Conservation (phyloP, 768 basidiomycete genomes). For the Xerocomellus chrysenteron region DNA sequence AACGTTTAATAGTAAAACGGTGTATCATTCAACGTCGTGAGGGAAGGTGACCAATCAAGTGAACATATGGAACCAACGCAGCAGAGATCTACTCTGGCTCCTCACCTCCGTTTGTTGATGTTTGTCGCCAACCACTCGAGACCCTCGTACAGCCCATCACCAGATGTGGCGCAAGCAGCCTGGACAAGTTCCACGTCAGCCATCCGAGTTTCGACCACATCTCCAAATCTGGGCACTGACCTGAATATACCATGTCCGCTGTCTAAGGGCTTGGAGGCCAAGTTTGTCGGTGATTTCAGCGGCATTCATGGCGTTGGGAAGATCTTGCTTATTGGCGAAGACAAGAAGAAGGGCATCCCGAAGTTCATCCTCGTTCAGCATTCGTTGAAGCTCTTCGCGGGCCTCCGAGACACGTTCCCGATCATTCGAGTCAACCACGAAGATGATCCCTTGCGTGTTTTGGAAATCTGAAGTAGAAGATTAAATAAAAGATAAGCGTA, state of each 20-base stretch:
- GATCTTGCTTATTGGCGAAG: constrained; percentile 99
- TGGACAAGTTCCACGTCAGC: constrained; percentile 35
- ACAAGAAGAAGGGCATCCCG: constrained; percentile 97
- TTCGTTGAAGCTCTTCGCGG: constrained; percentile 97
- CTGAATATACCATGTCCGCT: constrained; percentile 98
- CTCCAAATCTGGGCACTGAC: constrained; percentile 41
- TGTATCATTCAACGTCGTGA: constrained; percentile 57
- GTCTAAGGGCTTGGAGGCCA: constrained; percentile 94
- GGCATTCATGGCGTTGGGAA: constrained; percentile 99
- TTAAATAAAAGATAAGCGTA: constrained; percentile 13
- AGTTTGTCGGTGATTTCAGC: constrained; percentile 99
- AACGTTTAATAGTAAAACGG: constrained; percentile 37
- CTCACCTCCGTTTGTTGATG: constrained; percentile 77
- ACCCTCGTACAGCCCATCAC: constrained; percentile 98
- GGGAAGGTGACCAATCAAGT: constrained; percentile 58
- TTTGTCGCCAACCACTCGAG: constrained; percentile 94
- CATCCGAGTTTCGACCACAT: constrained; percentile 1
- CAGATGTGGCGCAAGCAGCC: constrained; percentile 98
- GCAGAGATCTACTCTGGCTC: constrained; percentile 36
- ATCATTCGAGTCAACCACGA: constrained; percentile 99
- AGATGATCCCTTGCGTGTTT: constrained; percentile 99
- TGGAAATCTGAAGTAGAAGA: constrained; percentile 81
- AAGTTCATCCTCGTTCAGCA: constrained; percentile 99
- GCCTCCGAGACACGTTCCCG: constrained; percentile 99
- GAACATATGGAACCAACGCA: constrained; percentile 43